Percentiles rank a stretch among this genome's conserved stretches.
Evolutionary conservation across 768 basidiomycete genomes (phyloP).

Genomic region (Serpula lacrymans): DNA sequence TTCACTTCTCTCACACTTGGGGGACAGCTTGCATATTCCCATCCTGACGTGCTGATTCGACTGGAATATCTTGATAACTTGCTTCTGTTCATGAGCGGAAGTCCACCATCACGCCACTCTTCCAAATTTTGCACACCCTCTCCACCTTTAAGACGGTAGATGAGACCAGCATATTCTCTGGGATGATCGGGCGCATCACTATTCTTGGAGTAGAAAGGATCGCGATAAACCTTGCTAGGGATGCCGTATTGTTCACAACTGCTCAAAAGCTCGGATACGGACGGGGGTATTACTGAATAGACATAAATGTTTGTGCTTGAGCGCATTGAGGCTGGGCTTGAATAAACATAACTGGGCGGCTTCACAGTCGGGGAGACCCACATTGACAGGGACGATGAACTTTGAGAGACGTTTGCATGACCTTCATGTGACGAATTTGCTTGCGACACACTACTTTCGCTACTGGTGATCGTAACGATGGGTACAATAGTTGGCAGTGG

Average conservation of each 20-base stretch:
- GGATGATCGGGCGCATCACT: constrained; percentile 65
- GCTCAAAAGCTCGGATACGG: constrained; percentile 40
- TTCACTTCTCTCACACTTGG: constrained; percentile 56
- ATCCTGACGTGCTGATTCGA: constrained; percentile 40
- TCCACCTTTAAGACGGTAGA: constrained; percentile 69
- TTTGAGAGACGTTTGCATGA: too few species aligned
- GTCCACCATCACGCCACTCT: constrained; percentile 51
- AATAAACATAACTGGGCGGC: too few species aligned
- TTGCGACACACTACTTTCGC: too few species aligned
- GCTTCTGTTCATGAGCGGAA: background rate
- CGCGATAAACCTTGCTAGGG: constrained; percentile 61
- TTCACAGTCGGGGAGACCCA: too few species aligned
- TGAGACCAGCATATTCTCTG: constrained; percentile 75
- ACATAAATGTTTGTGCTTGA: constrained; percentile 36
- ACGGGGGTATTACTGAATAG: constrained; percentile 52
- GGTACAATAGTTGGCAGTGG: too few species aligned
- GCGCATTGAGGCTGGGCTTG: too few species aligned
- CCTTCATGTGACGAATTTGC: too few species aligned
- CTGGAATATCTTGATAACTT: background rate
- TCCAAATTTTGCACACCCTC: constrained; percentile 54
- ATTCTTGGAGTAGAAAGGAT: constrained; percentile 77
- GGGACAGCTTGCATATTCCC: constrained; percentile 78
- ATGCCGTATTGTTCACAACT: constrained; percentile 46
- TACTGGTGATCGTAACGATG: too few species aligned
- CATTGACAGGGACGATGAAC: too few species aligned